Evolutionary conservation across 2,329 filamentous ascomycete genomes (phyloP).

Genomic region (Fusarium anthophilum): DNA sequence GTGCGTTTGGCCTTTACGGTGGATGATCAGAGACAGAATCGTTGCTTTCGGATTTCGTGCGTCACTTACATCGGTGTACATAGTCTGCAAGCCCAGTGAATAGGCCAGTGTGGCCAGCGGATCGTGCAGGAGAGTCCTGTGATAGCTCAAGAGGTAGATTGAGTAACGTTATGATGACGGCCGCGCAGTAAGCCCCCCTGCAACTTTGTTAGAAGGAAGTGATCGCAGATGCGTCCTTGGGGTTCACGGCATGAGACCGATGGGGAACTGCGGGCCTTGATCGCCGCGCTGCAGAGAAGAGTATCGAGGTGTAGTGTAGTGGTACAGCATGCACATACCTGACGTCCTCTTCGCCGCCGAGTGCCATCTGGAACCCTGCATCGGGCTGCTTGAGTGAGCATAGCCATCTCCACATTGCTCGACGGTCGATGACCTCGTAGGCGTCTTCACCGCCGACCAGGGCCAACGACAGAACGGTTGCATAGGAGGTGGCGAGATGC

Average conservation of each 20-base stretch:
- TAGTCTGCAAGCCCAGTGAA: constrained; percentile 80
- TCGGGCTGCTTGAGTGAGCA: constrained; percentile 84
- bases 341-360: constrained; percentile 92
- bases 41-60: constrained; percentile 24
- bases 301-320: constrained; percentile 1
- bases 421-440: constrained; percentile 81
- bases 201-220: constrained; percentile 16
- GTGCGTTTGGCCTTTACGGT: constrained; percentile 79
- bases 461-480: constrained; percentile 79
- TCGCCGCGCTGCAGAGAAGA: constrained; percentile 10
- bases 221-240: constrained; percentile 1
- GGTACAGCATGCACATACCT: constrained; percentile 63
- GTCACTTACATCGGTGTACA: constrained; percentile 77
- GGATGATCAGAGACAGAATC: constrained; percentile 30
- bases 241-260: constrained; percentile 9
- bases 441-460: constrained; percentile 80
- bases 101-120: constrained; percentile 70
- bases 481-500: constrained; percentile 91
- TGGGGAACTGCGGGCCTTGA: constrained; percentile 26
- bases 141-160: constrained; percentile 84
- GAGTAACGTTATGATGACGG: constrained; percentile 84
- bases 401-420: constrained; percentile 90
- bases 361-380: constrained; percentile 88
- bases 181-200: constrained; percentile 91
- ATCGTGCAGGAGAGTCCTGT: constrained; percentile 72